Conservation (phyloP, 106 monocot genomes). For the Platanthera zijinensis region DNA sequence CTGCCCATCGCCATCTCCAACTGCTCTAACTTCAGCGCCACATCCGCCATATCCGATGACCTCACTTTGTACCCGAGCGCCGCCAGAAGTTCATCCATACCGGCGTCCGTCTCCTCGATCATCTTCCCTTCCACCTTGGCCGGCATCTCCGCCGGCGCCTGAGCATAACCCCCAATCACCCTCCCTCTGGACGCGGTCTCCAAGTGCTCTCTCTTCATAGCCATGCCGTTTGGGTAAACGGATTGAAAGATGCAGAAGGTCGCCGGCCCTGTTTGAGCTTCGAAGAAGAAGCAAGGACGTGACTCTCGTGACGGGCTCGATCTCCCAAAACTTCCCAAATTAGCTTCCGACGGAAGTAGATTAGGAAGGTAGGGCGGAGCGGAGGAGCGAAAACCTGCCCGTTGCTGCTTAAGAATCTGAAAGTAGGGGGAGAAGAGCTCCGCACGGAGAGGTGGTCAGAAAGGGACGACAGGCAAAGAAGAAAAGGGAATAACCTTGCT, state of each 20-base stretch:
- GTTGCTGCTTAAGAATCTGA: background rate
- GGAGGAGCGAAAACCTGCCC: background rate
- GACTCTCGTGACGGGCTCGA: background rate
- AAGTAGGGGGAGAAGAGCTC: background rate
- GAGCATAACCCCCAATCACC: background rate
- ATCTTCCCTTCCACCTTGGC: conserved; percentile 1
- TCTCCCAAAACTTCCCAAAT: background rate
- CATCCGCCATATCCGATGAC: conserved; percentile 80
- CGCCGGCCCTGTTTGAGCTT: background rate
- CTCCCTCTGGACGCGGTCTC: conserved; percentile 13
- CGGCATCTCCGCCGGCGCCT: background rate
- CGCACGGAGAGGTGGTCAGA: background rate
- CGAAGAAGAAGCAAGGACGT: background rate
- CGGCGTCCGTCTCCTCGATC: conserved; percentile 31
- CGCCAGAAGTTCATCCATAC: conserved; percentile 57
- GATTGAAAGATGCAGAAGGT: background rate
- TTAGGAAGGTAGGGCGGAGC: background rate
- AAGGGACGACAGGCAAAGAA: background rate
- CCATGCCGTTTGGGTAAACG: background rate
- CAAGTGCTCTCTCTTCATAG: conserved; percentile 32
- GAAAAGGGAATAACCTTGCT: background rate
- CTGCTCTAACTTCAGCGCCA: conserved; percentile 86
- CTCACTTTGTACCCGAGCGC: conserved; percentile 76
- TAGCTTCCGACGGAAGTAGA: background rate
- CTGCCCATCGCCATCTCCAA: conserved; percentile 78